Evolutionary conservation across 1,284 basidiomycete genomes (phyloP).

Genomic region (Cryptococcus wingfieldii): DNA sequence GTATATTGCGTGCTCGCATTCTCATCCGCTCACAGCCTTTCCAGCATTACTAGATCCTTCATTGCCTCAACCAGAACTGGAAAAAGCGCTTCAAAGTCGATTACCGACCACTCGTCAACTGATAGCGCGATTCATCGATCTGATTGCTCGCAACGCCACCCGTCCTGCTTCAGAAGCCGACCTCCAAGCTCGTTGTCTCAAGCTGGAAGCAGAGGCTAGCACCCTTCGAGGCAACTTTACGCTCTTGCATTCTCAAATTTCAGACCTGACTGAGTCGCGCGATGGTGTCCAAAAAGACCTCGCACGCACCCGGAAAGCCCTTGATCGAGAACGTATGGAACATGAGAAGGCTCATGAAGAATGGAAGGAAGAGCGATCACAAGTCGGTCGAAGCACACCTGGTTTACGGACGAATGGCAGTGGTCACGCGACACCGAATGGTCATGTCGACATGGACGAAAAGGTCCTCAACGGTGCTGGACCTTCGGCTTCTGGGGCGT

Average conservation of each 20-base stretch:
- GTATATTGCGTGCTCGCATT: conserved; percentile 6
- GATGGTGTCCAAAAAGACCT: conserved; percentile 60
- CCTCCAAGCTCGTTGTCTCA: conserved; percentile 25
- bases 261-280: conserved; percentile 57
- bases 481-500: conserved; percentile 12
- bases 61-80: conserved; percentile 24
- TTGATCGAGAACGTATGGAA: conserved; percentile 66
- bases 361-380: conserved; percentile 49
- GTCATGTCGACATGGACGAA: conserved; percentile 23
- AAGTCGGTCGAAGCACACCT: conserved; percentile 17
- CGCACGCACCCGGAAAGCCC: conserved; percentile 61
- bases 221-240: conserved; percentile 53
- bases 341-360: conserved; percentile 54
- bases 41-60: conserved; percentile 29
- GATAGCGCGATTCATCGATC: conserved; percentile 27
- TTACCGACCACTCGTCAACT: conserved; percentile 34
- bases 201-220: conserved; percentile 39
- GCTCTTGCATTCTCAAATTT: conserved; percentile 58
- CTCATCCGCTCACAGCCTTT: background rate
- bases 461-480: conserved; percentile 6
- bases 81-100: conserved; percentile 28
- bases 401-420: conserved; percentile 33
- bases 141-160: conserved; percentile 17
- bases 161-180: conserved; percentile 23
- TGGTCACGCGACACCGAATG: conserved; percentile 54